Conservation (phyloP, 352 stramenopile genomes). For the Phytophthora citricola region DNA sequence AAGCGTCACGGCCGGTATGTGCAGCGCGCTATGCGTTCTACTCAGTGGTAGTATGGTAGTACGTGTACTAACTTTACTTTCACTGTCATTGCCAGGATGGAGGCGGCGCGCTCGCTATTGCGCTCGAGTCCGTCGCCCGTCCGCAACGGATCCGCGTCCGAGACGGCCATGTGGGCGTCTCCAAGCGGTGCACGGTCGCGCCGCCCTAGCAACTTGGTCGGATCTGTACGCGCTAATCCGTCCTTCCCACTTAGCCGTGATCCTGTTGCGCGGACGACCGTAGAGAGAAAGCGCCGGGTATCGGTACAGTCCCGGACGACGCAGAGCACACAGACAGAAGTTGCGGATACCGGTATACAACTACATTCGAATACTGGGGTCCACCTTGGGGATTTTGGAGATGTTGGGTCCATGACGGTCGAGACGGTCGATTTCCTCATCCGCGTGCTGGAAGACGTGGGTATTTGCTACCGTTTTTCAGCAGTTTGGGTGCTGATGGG, state of each 20-base stretch:
- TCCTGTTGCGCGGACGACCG: background rate
- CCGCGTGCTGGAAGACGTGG: slow-evolving; percentile 65
- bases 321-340: slow-evolving; percentile 37
- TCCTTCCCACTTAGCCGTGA: slow-evolving; percentile 40
- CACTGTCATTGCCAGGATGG: slow-evolving; percentile 31
- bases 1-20: slow-evolving; percentile 26
- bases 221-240: slow-evolving; percentile 38
- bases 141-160: background rate
- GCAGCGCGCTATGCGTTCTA: background rate
- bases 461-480: background rate
- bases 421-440: slow-evolving; percentile 81
- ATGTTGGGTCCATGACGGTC: slow-evolving; percentile 55
- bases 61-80: background rate
- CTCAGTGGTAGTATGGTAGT: background rate
- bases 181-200: slow-evolving; percentile 46
- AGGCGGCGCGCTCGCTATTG: slow-evolving; percentile 34
- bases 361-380: slow-evolving; percentile 1
- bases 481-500: background rate
- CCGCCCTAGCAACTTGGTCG: slow-evolving; percentile 56
- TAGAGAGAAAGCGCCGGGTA: background rate
- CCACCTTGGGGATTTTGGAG: slow-evolving; percentile 51
- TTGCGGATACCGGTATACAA: background rate
- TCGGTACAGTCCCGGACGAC: slow-evolving; percentile 22
- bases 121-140: slow-evolving; percentile 23
- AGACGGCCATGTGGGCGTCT: slow-evolving; percentile 41